phyloP scores from a whole-genome alignment of 257 asterid genomes.

The Solanum paucissectum region DNA sequence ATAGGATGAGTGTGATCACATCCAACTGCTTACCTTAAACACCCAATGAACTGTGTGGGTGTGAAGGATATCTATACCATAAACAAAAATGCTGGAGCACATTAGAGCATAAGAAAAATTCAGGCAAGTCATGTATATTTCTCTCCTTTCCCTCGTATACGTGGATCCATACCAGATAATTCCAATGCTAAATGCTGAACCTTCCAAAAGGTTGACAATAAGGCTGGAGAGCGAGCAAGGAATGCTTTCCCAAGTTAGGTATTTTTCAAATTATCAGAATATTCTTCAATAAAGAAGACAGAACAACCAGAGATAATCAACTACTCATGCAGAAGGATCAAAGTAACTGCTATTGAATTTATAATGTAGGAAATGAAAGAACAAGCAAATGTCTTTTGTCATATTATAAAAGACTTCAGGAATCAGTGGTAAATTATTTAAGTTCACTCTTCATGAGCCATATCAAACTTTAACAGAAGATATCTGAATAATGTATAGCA shows the following conservation, averaged over 20 bases:
- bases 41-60: neutral
- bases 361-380: neutral
- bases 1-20: neutral
- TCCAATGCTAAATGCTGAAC: neutral
- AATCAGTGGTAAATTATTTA: neutral
- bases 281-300: neutral
- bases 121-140: neutral
- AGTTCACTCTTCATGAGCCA: neutral
- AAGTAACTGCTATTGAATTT: neutral
- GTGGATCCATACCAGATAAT: neutral
- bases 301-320: neutral
- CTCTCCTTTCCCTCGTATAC: neutral
- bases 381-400: neutral
- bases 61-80: neutral
- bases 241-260: neutral
- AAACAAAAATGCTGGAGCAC: neutral
- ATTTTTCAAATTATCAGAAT: neutral
- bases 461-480: neutral
- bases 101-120: neutral
- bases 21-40: neutral
- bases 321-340: neutral
- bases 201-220: neutral
- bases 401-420: neutral
- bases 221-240: neutral
- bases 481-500: neutral